Conservation (phyloP, 768 basidiomycete species). For the Auriscalpium orientale region DNA sequence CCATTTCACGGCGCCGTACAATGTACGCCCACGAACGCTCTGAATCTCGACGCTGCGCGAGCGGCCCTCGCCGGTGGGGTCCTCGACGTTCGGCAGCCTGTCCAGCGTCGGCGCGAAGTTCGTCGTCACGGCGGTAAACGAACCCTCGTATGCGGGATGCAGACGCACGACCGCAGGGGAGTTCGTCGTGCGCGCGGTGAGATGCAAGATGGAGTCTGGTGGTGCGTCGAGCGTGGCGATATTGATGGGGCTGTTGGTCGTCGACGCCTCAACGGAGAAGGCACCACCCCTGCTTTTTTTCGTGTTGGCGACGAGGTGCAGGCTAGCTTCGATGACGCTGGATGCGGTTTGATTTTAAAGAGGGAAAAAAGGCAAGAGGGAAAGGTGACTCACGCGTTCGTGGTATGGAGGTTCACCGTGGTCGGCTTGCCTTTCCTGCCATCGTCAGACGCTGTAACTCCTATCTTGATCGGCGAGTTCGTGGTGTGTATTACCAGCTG, state of each 20-base stretch:
- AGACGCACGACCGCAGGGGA: slow-evolving; percentile 21
- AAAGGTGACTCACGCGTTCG: slow-evolving; percentile 36
- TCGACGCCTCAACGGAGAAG: slow-evolving; percentile 26
- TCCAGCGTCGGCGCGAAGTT: slow-evolving; percentile 19
- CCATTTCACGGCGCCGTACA: slow-evolving; percentile 12
- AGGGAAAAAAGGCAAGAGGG: neutral
- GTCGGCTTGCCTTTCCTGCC: slow-evolving; percentile 18
- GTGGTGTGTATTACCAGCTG: slow-evolving; percentile 25
- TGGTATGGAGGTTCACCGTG: slow-evolving; percentile 27
- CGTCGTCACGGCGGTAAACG: slow-evolving; percentile 24
- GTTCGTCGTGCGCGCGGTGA: slow-evolving; percentile 25
- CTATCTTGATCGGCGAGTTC: slow-evolving; percentile 24
- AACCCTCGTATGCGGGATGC: slow-evolving; percentile 35
- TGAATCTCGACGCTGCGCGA: slow-evolving; percentile 19
- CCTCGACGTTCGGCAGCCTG: slow-evolving; percentile 16
- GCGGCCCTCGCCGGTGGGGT: slow-evolving; percentile 30
- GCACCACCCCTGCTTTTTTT: slow-evolving; percentile 18
- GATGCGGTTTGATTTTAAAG: neutral
- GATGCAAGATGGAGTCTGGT: slow-evolving; percentile 26
- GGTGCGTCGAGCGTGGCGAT: slow-evolving; percentile 26
- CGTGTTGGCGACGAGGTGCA: slow-evolving; percentile 27
- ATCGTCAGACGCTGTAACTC: slow-evolving; percentile 20
- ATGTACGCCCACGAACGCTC: neutral
- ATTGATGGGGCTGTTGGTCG: slow-evolving; percentile 24
- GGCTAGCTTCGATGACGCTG: slow-evolving; percentile 27